These are phyloP conservation scores for Boletus vermiculosoides DNA, from an alignment of 768 basidiomycete species.

Conservation along the genomic window DNA sequence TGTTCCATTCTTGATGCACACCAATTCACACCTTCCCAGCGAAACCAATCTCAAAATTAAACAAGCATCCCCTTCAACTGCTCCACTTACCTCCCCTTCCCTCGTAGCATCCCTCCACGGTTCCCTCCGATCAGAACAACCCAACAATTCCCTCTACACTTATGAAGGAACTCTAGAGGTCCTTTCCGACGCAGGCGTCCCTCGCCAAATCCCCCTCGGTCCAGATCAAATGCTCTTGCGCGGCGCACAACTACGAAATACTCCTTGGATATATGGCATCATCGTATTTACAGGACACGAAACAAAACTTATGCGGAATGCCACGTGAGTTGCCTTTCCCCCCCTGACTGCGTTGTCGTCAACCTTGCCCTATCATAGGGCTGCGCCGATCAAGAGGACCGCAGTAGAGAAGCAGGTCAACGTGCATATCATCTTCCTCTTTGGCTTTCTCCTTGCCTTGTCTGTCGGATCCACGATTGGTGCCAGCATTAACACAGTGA, in stretches of 20 bases:
- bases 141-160: slow-evolving; percentile 96
- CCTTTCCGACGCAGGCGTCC: slow-evolving; percentile 49
- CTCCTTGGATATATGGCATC: slow-evolving; percentile 93
- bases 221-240: slow-evolving; percentile 93
- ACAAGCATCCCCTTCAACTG: slow-evolving; percentile 83
- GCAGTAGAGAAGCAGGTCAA: slow-evolving; percentile 97
- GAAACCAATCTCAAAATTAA: slow-evolving; percentile 99
- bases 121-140: slow-evolving; percentile 89
- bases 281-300: slow-evolving; percentile 96
- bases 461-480: slow-evolving; percentile 92
- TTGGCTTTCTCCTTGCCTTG: slow-evolving; percentile 80
- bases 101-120: slow-evolving; percentile 74
- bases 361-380: slow-evolving; percentile 42
- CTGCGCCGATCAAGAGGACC: slow-evolving; percentile 95
- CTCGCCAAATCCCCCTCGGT: slow-evolving; percentile 85
- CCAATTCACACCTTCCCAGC: slow-evolving; percentile 36
- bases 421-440: slow-evolving; percentile 92
- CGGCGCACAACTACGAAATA: slow-evolving; percentile 94
- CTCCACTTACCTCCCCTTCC: slow-evolving; percentile 72
- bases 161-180: slow-evolving; percentile 84
- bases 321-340: slow-evolving; percentile 68
- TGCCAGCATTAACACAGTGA: slow-evolving; percentile 76
- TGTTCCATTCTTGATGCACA: not conserved
- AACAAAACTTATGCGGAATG: slow-evolving; percentile 97
- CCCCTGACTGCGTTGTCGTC: not conserved